Evolutionary conservation across 2,329 filamentous ascomycete genomes (phyloP).

Genomic region (Aspergillus puulaauensis): DNA sequence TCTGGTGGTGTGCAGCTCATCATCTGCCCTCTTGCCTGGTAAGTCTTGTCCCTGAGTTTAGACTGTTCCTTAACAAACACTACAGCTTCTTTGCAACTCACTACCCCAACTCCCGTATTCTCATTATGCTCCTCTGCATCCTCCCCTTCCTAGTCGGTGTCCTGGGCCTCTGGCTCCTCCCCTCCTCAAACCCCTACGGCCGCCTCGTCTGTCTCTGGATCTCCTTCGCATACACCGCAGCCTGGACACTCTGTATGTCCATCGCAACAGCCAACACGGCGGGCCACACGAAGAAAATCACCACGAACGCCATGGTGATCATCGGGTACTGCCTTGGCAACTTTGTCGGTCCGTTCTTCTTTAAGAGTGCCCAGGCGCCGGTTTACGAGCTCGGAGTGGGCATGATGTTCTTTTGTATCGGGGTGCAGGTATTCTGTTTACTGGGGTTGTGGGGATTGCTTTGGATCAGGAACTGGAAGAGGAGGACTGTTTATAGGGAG

Average conservation of each 20-base stretch:
- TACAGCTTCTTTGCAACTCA: conserved; percentile 12
- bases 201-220: conserved; percentile 26
- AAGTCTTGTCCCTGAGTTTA: no score
- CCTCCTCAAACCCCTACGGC: conserved; percentile 16
- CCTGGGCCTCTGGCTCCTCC: conserved; percentile 20
- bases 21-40: conserved; percentile 25
- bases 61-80: no score
- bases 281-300: conserved; percentile 28
- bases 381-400: background rate
- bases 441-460: background rate
- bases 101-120: conserved; percentile 17
- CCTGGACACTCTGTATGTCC: conserved; percentile 29
- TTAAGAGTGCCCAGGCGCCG: background rate
- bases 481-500: background rate
- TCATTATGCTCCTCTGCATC: conserved; percentile 21
- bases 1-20: background rate
- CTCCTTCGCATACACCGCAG: conserved; percentile 30
- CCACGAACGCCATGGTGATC: background rate
- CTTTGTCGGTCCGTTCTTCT: background rate
- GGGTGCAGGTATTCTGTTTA: background rate
- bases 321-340: background rate
- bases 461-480: background rate
- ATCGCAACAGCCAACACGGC: conserved; percentile 30
- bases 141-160: conserved; percentile 23
- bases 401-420: background rate